Evolutionary conservation across 257 asterid genomes (phyloP), one percentile per base, ranked within the genome.

Genomic region (Nyctanthes arbortristis): DNA sequence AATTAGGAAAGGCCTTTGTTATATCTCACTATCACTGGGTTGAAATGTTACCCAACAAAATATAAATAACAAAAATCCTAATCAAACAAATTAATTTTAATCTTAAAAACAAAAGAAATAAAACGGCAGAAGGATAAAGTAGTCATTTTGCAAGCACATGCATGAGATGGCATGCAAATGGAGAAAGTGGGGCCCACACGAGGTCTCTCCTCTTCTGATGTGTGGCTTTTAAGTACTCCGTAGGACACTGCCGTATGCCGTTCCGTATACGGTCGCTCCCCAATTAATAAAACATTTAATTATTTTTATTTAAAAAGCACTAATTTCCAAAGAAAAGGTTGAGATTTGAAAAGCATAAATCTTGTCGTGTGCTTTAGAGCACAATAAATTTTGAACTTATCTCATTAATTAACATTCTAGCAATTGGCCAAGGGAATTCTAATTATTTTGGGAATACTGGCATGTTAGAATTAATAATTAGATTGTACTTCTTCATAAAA

Each of bases 251-350:
- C 93, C 93, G 96, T 87, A 89, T 87, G 76, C 81, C 65, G 32
- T 73, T 89, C 88, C 93, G 91, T 85, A 87, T 87, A 87, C 88
- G 91, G 82, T 83, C 88, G 68, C 77, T 57, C 64, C 54, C 68
- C 72, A 52, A 22, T 52, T 52, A 16, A 37, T 22, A 22, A 29
- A 1, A 30, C 5, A 32, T 28, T 8, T 35, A 28, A 39, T 7
- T 29, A 2, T 13, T 57, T 20, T 28, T 27, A 8, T 57, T 16
- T 22, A 20, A 11, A 20, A 11, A 8, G 28, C 2, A 20, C 40
- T 57, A 28, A 37, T 56, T 39, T 40, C 12, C 60, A 33, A 59
- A 13, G 3, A 64, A 3, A 57, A 55, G 65, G 66, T 43, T 20
- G 8, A 18, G 70, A 63, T 29, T 24, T 52, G 69, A 35, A 52